Conservation (phyloP, 2,329 filamentous ascomycete species). For the Sphaceloma murrayae region DNA sequence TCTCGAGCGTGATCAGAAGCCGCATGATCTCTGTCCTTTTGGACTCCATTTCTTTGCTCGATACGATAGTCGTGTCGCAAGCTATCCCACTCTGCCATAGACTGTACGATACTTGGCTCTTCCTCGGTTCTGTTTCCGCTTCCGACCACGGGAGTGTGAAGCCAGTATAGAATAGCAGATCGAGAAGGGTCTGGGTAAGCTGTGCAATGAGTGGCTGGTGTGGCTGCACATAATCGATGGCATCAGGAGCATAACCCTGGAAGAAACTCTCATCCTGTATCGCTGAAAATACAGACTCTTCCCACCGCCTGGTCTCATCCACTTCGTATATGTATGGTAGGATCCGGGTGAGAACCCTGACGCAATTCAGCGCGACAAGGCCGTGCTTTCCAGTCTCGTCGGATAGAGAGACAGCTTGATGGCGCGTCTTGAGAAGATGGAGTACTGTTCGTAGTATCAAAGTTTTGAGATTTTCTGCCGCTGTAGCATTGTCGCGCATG, state of each 20-base stretch:
- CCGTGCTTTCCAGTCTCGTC: slow-evolving; percentile 37
- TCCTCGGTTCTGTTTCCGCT: slow-evolving; percentile 24
- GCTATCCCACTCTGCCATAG: slow-evolving; percentile 99
- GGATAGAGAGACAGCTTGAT: slow-evolving; percentile 66
- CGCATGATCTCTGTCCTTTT: slow-evolving; percentile 86
- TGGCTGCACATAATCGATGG: not conserved
- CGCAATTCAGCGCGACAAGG: slow-evolving; percentile 69
- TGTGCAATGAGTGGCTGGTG: slow-evolving; percentile 55
- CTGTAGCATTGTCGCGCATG: slow-evolving; percentile 59
- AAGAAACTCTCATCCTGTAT: slow-evolving; percentile 22
- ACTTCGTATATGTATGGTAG: slow-evolving; percentile 88
- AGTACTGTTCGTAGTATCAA: slow-evolving; percentile 76
- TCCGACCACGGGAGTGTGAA: slow-evolving; percentile 60
- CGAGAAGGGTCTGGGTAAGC: slow-evolving; percentile 78
- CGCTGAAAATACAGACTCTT: slow-evolving; percentile 84
- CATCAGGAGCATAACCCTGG: not conserved
- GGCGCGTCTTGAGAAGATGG: slow-evolving; percentile 69
- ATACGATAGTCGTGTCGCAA: slow-evolving; percentile 79
- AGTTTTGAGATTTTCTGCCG: slow-evolving; percentile 81
- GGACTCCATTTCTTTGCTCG: slow-evolving; percentile 84
- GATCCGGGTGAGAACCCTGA: slow-evolving; percentile 79
- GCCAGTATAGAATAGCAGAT: slow-evolving; percentile 83
- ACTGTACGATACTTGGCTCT: slow-evolving; percentile 71
- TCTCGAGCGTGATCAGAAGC: slow-evolving; percentile 72
- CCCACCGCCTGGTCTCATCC: slow-evolving; percentile 73